Base-by-base conservation (phyloP, 2,329 filamentous ascomycete genomes). In the Aspergillus uvarum region DNA sequence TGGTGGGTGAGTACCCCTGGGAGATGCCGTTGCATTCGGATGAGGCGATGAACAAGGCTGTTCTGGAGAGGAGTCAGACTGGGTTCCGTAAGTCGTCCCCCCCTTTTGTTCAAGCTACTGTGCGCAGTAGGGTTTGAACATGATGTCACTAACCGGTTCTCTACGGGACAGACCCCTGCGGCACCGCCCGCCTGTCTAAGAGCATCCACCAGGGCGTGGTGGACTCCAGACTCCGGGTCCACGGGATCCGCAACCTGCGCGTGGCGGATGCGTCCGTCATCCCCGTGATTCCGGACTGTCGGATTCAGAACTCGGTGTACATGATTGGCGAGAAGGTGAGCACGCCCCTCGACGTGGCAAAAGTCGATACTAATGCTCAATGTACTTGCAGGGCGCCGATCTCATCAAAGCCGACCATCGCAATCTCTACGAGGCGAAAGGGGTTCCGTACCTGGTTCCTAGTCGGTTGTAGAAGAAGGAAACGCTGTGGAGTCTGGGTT, bases 261-360 rank as follows among this genome's bases (percentile, higher is more conserved):
- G 78, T 87, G 11, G 80, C 82, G 35, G 84, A 87, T 67, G 83
- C 84, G 0, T 84, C 81, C 0, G 71, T 85, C 22, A 81, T 86
- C 12, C 84, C 84, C 0, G 77, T 85, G 10, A 70, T 84, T 79
- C 70, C 83, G 69, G 60, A 84, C 79, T 77, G 84, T 75, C 80
- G 84, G 1, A 86, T 86, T 51, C 84, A 87, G 69, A 86, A 85
- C 59, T 79, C 82, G 2, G 84, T 87, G 2, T 88, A 87, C 64
- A 84, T 83, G 80, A 68, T 86, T 59, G 85, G 76, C 4, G 85
- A 88, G 68, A 87, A 72, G 60, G 70, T 63, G 55, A 38, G 56
- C 48, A 22, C 59, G 54, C 16, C 35, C 4, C 19, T 29, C 2
- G 7, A 29, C 3, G 26, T 29, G 26, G 26, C 8, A 3, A 29